These are phyloP conservation scores for Vicia villosa DNA, from an alignment of 306 rosid genomes.

Conservation along the genomic window DNA sequence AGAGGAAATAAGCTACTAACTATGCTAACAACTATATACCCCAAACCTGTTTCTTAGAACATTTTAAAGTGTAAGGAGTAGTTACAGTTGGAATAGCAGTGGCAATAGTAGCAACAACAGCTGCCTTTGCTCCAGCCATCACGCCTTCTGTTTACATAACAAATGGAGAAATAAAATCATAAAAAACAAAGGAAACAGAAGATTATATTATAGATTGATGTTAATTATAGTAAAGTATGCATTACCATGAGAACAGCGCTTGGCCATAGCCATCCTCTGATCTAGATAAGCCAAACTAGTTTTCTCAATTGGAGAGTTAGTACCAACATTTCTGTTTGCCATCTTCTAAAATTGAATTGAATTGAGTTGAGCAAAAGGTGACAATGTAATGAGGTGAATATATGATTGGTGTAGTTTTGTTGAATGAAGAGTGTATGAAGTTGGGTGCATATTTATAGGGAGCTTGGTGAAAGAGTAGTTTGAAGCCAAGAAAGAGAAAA, in stretches of 20 bases:
- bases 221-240: neutral
- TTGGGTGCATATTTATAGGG: slow-evolving; percentile 49
- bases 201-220: neutral
- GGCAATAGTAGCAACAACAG: slow-evolving; percentile 78
- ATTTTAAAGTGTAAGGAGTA: neutral
- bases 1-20: no score
- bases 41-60: neutral
- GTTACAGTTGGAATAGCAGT: slow-evolving; percentile 94
- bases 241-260: slow-evolving; percentile 74
- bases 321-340: slow-evolving; percentile 58
- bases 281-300: slow-evolving; percentile 61
- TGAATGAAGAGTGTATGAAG: slow-evolving; percentile 40
- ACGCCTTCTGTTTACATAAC: slow-evolving; percentile 70
- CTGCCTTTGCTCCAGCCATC: slow-evolving; percentile 95
- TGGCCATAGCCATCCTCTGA: slow-evolving; percentile 86
- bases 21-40: neutral
- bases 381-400: neutral
- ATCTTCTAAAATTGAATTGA: slow-evolving; percentile 34
- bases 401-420: slow-evolving; percentile 23
- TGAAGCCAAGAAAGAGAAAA: neutral
- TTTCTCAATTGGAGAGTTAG: slow-evolving; percentile 60
- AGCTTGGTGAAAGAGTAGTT: neutral
- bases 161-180: neutral
- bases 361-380: neutral
- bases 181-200: neutral